Evolutionary conservation across 176 grass and related monocot species (phyloP), one percentile per base, ranked within the genome.

Genomic region (Aegilops bicornis): DNA sequence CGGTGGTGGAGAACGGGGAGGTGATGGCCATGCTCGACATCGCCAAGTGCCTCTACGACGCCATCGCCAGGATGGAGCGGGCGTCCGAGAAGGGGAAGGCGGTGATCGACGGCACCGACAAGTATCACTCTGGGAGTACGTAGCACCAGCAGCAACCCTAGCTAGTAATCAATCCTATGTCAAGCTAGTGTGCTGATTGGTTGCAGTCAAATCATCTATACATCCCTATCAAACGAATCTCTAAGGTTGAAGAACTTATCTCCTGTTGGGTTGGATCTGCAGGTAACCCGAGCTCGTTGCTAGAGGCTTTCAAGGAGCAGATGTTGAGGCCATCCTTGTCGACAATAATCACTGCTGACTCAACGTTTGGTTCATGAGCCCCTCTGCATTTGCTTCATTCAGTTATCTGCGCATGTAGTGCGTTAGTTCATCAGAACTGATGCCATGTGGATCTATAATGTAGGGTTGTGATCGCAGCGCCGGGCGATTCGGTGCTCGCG

Each of bases 1-100:
- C 92, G 16, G 92, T 97, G 78, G 95, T 97, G 84, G 95, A 97
- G 71, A 97, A 95, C 66, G 95, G 95, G 37, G 95, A 95, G 79
- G 95, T 97, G 11, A 86, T 97, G 65, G 95, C 95, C 64, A 87
- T 95, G 65, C 86, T 97, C 60, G 92, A 97, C 85, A 97, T 97
- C 32, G 87, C 89, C 70, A 95, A 94, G 66, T 95, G 92, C 66
- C 87, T 97, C 50, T 95, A 97, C 52, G 89, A 97, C 80, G 92
- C 92, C 73, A 91, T 90, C 71, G 47, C 92, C 16, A 81, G 89
- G 50, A 91, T 95, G 89, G 95, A 95, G 84, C 84, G 89, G 82
- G 87, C 66, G 16, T 86, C 89, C 0, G 90, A 97, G 79, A 93
- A 95, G 64, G 92, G 92, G 7, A 97, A 93, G 84, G 87, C 85